Evolutionary conservation across 2,329 filamentous ascomycete species (phyloP), one percentile per base, ranked within the genome.

Genomic region (Blumeriella jaapii): DNA sequence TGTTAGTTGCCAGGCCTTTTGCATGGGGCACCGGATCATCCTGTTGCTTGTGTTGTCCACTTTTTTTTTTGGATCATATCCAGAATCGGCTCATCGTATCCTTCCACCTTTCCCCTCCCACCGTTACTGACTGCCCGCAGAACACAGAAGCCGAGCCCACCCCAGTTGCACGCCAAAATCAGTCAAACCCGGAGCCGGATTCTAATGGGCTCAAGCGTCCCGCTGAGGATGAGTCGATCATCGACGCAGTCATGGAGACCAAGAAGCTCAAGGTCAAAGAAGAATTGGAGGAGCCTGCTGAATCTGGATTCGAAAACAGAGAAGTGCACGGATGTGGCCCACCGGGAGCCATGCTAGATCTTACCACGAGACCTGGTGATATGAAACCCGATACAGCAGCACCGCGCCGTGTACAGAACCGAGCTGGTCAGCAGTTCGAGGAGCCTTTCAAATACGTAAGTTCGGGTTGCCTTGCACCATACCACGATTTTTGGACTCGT

Each of bases 371-470:
- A 31, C 43, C 47, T 28, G 51, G 46, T 7, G 46, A 52, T 29
- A 36, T 44, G 17, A 41, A 44, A 8, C 17, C 42, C 9, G 45
- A 50, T 17, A 25, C 47, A 20, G 22, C 39, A 13, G 24, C 41
- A 20, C 33, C 44, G 11, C 41, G 36, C 17, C 36, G 36, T 6
- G 42, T 40, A n/a, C 43, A 47, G 13, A 57, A 59, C 40, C 60
- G 55, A 55, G 57, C 62, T 53, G 57, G 46, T 42, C 61, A 61
- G 48, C 67, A 67, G 55, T 59, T 77, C 46, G 91, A 96, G 58
- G 91, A 98, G 58, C 83, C 87, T 4, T 98, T 94, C 69, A 95
- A 94, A 56, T 98, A 86, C 55, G n/a, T n/a, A n/a, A n/a, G n/a
- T n/a, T n/a, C n/a, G n/a, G n/a, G n/a, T n/a, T n/a, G n/a, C n/a